phyloP scores from a whole-genome alignment of 2,329 filamentous ascomycete genomes.

The Colletotrichum sp. region DNA sequence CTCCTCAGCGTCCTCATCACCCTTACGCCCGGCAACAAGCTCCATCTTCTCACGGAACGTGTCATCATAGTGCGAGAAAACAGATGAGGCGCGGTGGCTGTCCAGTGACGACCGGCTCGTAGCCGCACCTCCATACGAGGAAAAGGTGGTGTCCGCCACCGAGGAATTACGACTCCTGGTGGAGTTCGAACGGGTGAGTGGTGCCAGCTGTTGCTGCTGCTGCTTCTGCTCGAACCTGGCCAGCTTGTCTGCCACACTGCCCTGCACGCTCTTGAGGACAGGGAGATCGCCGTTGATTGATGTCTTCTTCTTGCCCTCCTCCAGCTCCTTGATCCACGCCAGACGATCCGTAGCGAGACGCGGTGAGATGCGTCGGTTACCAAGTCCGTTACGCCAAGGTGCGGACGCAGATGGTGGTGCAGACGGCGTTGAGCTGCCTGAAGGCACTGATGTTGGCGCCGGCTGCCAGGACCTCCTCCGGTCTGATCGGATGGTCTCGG shows the following conservation, averaged over 20 bases:
- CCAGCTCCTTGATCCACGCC: constrained; percentile 13
- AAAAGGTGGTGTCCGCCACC: constrained; percentile 10
- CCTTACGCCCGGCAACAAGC: background rate
- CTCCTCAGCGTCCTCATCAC: background rate
- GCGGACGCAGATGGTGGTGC: constrained; percentile 4
- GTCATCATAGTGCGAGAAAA: constrained; percentile 17
- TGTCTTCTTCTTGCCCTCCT: background rate
- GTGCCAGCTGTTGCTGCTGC: background rate
- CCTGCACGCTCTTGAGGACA: constrained; percentile 9
- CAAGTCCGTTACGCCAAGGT: background rate
- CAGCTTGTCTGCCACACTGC: constrained; percentile 13
- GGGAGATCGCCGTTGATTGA: constrained; percentile 2
- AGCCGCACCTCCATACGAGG: background rate
- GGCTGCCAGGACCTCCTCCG: constrained; percentile 9
- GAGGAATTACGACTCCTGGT: constrained; percentile 4
- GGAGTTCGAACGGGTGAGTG: constrained; percentile 5
- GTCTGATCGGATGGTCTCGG: background rate
- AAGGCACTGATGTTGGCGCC: background rate
- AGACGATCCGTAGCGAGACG: constrained; percentile 9
- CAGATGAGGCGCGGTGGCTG: constrained; percentile 11
- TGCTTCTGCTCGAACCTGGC: constrained; percentile 10
- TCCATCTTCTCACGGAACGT: constrained; percentile 20
- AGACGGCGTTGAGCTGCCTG: background rate
- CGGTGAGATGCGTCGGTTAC: background rate
- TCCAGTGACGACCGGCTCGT: constrained; percentile 10